Evolutionary conservation across 2,329 filamentous ascomycete species (phyloP).

Genomic region (Colletotrichum nymphaeae): DNA sequence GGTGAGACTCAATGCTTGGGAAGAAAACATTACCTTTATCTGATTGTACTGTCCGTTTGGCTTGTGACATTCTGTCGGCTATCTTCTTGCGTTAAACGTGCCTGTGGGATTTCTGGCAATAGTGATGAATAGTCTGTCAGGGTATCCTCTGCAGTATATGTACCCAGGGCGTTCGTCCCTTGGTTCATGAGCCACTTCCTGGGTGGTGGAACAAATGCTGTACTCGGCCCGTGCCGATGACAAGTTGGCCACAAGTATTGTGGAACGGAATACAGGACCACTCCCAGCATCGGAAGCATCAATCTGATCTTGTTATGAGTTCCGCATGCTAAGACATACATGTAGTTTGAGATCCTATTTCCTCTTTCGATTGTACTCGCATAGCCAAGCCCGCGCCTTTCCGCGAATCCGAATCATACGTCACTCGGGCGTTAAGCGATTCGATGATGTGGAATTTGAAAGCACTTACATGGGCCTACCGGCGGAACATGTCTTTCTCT

Average conservation of each 20-base stretch:
- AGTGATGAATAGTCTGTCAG: background rate
- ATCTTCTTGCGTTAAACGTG: background rate
- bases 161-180: background rate
- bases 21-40: background rate
- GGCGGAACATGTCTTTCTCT: too few relatives aligned
- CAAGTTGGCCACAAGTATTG: background rate
- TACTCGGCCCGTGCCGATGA: background rate
- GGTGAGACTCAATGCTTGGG: background rate
- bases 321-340: too few relatives aligned
- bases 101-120: background rate
- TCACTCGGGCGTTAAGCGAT: too few relatives aligned
- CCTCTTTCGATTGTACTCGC: too few relatives aligned
- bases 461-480: too few relatives aligned
- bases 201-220: background rate
- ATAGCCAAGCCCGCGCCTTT: too few relatives aligned
- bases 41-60: background rate
- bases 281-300: background rate
- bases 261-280: background rate
- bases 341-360: too few relatives aligned
- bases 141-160: background rate
- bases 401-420: too few relatives aligned
- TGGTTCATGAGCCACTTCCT: background rate
- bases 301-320: too few relatives aligned
- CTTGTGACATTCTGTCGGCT: background rate
- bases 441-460: too few relatives aligned